Base-by-base conservation (phyloP, 441 rosid species). In the Gossypium gossypioides region DNA sequence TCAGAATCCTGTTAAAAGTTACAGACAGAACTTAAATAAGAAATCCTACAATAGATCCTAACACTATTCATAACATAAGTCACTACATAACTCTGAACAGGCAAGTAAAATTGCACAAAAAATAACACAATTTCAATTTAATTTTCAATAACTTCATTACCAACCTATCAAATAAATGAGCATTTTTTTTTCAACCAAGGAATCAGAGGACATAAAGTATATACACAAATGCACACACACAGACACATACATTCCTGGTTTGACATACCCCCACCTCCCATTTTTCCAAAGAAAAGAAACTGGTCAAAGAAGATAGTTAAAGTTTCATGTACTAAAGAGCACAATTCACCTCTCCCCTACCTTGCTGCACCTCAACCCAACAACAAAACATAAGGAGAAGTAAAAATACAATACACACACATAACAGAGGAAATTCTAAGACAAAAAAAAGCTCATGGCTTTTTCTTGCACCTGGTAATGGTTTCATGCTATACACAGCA, bases 1-100 rank as follows among this genome's bases (percentile, higher is more conserved):
- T 77, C 79, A 64, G 76, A 72, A 78, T 88, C 93, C 96, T 91
- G 86, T 56, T 52, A 75, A 74, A 63, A 37, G 19, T 72, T 10
- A 63, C 69, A 78, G 29, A 51, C 16, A 19, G 21, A 72, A 72
- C 59, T 22, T 12, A 63, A 66, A 12, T 44, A 54, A 51, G 34
- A 60, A 59, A 32, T 48, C 12, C 68, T 48, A 60, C 18, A 6
- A 48, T 1, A 25, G 16, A 32, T 42, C 37, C 29, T 58, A 59
- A 46, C 32, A 58, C 27, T 42, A 60, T 1, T 5, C 18, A 68
- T 24, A 64, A 64, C 32, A 40, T 1, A 46, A 66, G n/a, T 66
- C 70, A 24, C n/a, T 46, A 66, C 40, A 66, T 22, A 46, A 24
- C 56, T 6, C 52, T 64, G 18, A 42, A 21, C 18, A 37, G 8